phyloP scores from a whole-genome alignment of 2,329 filamentous ascomycete genomes.

The Emmonsiellopsis sp. region DNA sequence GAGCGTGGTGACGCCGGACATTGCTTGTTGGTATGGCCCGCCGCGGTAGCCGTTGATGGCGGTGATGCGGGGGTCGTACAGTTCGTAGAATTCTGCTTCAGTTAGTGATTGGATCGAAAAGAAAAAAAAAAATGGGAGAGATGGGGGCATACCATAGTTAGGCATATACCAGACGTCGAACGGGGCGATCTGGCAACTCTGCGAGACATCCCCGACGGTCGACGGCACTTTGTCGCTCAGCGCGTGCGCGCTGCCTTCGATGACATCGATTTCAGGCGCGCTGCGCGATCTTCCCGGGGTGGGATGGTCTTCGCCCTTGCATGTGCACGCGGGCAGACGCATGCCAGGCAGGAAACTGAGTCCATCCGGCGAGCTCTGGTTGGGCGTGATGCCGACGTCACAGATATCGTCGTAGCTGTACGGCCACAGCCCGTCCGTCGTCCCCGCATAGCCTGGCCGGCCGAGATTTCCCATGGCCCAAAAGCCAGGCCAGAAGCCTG shows the following conservation, averaged over 20 bases:
- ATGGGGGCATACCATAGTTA: conserved; percentile 37
- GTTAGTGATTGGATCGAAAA: background rate
- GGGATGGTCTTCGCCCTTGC: conserved; percentile 54
- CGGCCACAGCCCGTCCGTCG: conserved; percentile 64
- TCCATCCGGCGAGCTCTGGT: conserved; percentile 59
- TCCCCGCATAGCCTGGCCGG: conserved; percentile 58
- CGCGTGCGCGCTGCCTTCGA: conserved; percentile 55
- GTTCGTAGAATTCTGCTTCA: conserved; percentile 47
- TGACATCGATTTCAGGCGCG: conserved; percentile 61
- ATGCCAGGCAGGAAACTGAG: conserved; percentile 60
- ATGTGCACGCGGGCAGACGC: conserved; percentile 60
- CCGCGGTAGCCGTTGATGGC: conserved; percentile 53
- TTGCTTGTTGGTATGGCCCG: conserved; percentile 53
- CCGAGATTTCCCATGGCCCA: conserved; percentile 68
- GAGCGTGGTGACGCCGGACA: conserved; percentile 51
- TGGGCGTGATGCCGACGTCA: conserved; percentile 61
- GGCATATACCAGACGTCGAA: conserved; percentile 64
- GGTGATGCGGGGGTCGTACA: conserved; percentile 52
- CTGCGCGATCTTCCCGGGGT: conserved; percentile 54
- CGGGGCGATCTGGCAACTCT: conserved; percentile 58
- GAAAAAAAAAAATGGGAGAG: background rate
- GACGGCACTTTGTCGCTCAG: conserved; percentile 39
- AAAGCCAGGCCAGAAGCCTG: conserved; percentile 66
- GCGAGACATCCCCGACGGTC: conserved; percentile 53
- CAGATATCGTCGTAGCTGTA: conserved; percentile 62